Conservation (phyloP, 2,329 filamentous ascomycete species). For the Triangularia verruculosa region DNA sequence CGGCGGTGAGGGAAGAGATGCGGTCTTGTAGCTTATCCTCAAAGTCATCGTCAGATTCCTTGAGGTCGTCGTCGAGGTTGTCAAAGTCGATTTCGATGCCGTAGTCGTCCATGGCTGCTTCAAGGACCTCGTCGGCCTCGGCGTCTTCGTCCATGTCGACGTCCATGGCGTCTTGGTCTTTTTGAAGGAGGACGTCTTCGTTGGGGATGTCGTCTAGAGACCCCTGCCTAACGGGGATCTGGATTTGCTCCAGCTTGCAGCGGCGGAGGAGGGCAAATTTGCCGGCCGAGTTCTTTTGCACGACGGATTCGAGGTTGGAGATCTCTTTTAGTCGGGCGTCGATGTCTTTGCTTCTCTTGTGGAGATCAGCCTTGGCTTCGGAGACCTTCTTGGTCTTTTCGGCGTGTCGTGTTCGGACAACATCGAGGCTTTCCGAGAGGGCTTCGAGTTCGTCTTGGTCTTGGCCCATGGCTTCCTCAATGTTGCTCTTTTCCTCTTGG, state of each 20-base stretch:
- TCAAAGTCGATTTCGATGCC: conserved; percentile 89
- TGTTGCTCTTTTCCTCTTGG: conserved; percentile 67
- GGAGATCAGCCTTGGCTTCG: conserved; percentile 75
- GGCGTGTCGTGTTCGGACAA: conserved; percentile 52
- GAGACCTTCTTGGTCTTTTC: conserved; percentile 69
- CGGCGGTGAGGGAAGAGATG: conserved; percentile 68
- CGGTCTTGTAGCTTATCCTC: conserved; percentile 77
- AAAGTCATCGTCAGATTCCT: conserved; percentile 64
- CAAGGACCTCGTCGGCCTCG: conserved; percentile 59
- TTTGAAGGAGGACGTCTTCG: conserved; percentile 73
- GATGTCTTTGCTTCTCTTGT: conserved; percentile 80
- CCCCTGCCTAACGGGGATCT: conserved; percentile 71
- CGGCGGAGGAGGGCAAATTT: conserved; percentile 82
- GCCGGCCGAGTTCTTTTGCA: conserved; percentile 79
- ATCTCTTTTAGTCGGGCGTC: conserved; percentile 72
- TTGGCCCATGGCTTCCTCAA: conserved; percentile 69
- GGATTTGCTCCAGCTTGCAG: conserved; percentile 91
- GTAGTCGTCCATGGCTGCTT: conserved; percentile 75
- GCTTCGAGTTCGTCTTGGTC: conserved; percentile 75
- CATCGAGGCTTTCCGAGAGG: conserved; percentile 67
- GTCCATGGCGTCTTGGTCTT: conserved; percentile 88
- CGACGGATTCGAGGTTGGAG: conserved; percentile 73
- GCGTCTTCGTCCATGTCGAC: conserved; percentile 68
- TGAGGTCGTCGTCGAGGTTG: conserved; percentile 75
- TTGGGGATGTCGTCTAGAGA: conserved; percentile 86